Percentiles rank a stretch among this genome's conserved stretches.
phyloP scores from a whole-genome alignment of 2,329 filamentous ascomycete species.

The Fusarium algeriense region DNA sequence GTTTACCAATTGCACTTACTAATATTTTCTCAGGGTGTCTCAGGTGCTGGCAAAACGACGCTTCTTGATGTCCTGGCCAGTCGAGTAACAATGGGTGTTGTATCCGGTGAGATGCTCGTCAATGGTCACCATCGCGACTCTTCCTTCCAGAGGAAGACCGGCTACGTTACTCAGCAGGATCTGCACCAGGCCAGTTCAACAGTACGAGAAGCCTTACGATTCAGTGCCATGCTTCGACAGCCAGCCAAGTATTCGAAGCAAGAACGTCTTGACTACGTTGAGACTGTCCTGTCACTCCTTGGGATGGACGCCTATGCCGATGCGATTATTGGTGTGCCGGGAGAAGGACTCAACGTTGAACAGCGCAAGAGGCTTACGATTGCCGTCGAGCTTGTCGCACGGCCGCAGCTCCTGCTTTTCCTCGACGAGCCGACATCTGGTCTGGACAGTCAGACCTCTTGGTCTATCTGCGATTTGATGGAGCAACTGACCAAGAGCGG shows the following conservation, averaged over 20 bases:
- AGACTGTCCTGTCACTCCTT: conserved; percentile 75
- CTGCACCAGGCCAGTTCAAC: conserved; percentile 83
- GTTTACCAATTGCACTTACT: not conserved
- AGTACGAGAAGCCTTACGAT: conserved; percentile 83
- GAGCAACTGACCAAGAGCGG: conserved; percentile 66
- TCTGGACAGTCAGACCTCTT: conserved; percentile 70
- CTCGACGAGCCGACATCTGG: conserved; percentile 69
- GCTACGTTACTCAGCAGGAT: conserved; percentile 92
- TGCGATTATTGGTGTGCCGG: conserved; percentile 70
- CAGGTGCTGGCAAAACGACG: conserved; percentile 89
- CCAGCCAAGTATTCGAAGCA: conserved; percentile 72
- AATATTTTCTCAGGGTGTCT: conserved; percentile 60
- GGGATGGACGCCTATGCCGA: conserved; percentile 73
- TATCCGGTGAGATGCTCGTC: conserved; percentile 80
- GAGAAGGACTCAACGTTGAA: conserved; percentile 68
- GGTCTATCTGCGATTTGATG: conserved; percentile 69
- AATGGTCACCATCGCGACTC: conserved; percentile 73
- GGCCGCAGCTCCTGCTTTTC: conserved; percentile 67
- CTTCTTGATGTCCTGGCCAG: conserved; percentile 84
- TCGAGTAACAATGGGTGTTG: conserved; percentile 87
- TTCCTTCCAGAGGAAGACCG: conserved; percentile 87
- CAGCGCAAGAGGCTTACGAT: conserved; percentile 70
- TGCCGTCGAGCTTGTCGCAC: conserved; percentile 65
- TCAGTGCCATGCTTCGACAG: conserved; percentile 84
- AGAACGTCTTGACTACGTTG: conserved; percentile 85